Evolutionary conservation across 116 monocot species (phyloP).

Genomic region (Phalaenopsis hybrid): DNA sequence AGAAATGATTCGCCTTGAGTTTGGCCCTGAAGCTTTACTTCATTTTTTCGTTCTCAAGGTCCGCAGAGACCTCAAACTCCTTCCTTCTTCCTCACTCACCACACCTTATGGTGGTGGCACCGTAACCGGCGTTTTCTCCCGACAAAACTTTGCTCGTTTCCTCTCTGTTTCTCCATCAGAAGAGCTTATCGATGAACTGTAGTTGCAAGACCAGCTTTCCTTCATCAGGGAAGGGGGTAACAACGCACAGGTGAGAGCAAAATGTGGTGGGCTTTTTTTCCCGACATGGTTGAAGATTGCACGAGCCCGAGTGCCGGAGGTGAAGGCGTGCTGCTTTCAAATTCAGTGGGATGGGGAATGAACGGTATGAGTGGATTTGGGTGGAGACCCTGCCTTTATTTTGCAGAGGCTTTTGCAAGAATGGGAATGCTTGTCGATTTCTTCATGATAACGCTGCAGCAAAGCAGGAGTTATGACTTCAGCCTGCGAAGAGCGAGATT

Average conservation of each 20-base stretch:
- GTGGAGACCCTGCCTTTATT: slow-evolving; percentile 80
- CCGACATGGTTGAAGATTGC: slow-evolving; percentile 11
- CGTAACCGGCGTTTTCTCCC: slow-evolving; percentile 5
- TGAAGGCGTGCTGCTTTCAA: slow-evolving; percentile 16
- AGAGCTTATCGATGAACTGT: slow-evolving; percentile 40
- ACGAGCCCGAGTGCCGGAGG: slow-evolving; percentile 21
- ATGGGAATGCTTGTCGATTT: slow-evolving; percentile 68
- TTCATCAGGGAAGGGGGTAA: slow-evolving; percentile 39
- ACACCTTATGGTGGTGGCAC: background rate
- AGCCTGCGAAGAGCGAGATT: too few relatives aligned
- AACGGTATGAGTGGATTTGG: slow-evolving; percentile 32
- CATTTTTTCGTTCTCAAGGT: slow-evolving; percentile 31
- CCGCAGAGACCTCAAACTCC: slow-evolving; percentile 27
- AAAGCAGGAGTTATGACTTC: slow-evolving; percentile 26
- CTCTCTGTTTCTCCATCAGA: slow-evolving; percentile 1
- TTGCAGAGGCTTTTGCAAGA: slow-evolving; percentile 80
- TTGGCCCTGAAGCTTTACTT: slow-evolving; percentile 37
- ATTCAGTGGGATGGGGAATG: background rate
- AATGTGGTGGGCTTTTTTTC: background rate
- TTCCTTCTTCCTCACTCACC: slow-evolving; percentile 7
- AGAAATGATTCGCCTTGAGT: slow-evolving; percentile 51
- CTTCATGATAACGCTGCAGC: slow-evolving; percentile 48
- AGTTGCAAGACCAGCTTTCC: slow-evolving; percentile 63
- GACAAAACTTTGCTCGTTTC: slow-evolving; percentile 7
- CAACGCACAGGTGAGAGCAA: background rate